phyloP scores from a whole-genome alignment of 2,329 filamentous ascomycete genomes.

The Cladosporium sphaerospermum region DNA sequence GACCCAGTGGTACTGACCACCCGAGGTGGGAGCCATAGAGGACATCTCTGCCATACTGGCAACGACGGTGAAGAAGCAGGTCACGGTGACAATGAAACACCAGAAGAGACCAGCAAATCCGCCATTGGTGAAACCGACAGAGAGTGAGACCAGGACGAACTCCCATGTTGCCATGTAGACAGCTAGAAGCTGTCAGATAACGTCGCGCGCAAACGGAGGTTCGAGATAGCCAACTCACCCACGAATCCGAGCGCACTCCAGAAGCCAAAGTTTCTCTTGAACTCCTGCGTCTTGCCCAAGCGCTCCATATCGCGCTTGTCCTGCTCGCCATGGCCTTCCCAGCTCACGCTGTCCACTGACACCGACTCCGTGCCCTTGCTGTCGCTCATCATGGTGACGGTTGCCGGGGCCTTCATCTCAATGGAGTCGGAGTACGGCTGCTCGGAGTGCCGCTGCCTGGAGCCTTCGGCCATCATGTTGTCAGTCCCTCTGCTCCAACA shows the following conservation, averaged over 20 bases:
- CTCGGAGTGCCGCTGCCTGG: background rate
- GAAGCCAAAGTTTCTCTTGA: constrained; percentile 26
- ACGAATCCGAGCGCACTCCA: constrained; percentile 27
- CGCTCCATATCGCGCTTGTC: constrained; percentile 23
- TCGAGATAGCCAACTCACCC: constrained; percentile 6
- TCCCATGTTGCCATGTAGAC: constrained; percentile 29
- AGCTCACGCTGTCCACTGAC: background rate
- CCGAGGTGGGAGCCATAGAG: constrained; percentile 29
- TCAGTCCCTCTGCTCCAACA: background rate
- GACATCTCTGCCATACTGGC: constrained; percentile 29
- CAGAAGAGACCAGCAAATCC: constrained; percentile 29
- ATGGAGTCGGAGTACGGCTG: background rate
- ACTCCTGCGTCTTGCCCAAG: constrained; percentile 25
- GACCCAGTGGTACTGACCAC: constrained; percentile 30
- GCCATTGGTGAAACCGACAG: constrained; percentile 27
- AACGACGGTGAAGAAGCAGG: constrained; percentile 25
- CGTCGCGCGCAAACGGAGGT: background rate
- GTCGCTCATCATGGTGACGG: background rate
- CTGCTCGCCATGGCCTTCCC: constrained; percentile 2
- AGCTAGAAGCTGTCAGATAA: constrained; percentile 1
- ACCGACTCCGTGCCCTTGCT: background rate
- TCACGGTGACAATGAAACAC: constrained; percentile 27
- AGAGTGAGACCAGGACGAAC: constrained; percentile 26
- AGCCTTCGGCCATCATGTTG: constrained; percentile 4
- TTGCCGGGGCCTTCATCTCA: constrained; percentile 4